phyloP scores from a whole-genome alignment of 805 yeast genomes.

The Candida palmyrensis region DNA sequence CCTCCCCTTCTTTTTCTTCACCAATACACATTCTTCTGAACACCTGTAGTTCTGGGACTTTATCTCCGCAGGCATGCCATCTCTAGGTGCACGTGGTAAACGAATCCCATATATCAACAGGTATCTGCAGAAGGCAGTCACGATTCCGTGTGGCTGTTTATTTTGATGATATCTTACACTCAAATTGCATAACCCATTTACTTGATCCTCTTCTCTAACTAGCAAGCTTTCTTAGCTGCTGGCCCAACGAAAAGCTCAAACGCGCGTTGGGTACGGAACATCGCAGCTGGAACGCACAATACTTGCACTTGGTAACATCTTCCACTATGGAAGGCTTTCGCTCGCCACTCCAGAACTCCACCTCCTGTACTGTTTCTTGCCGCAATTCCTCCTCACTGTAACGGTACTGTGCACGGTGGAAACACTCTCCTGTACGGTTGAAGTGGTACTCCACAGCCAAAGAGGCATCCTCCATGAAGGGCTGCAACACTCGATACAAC shows the following conservation, averaged over 20 bases:
- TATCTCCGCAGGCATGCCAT: constrained; percentile 36
- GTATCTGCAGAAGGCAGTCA: constrained; percentile 24
- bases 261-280: constrained; percentile 17
- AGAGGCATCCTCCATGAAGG: constrained; percentile 23
- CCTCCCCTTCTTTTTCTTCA: background rate
- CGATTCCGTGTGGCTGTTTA: constrained; percentile 10
- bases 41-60: constrained; percentile 15
- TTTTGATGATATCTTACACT: constrained; percentile 25
- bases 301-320: constrained; percentile 41
- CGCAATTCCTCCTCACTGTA: constrained; percentile 30
- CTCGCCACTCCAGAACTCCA: constrained; percentile 56
- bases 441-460: constrained; percentile 32
- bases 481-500: constrained; percentile 29
- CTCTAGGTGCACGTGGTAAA: constrained; percentile 32
- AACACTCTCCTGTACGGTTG: constrained; percentile 24
- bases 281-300: constrained; percentile 45
- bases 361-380: constrained; percentile 24
- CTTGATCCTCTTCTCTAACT: background rate
- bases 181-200: too few species aligned
- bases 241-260: constrained; percentile 1
- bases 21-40: background rate
- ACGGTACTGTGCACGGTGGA: constrained; percentile 34
- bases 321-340: constrained; percentile 43
- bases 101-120: constrained; percentile 31
- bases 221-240: background rate